Percentiles rank a stretch among this genome's conserved stretches.
Conservation (phyloP, 768 basidiomycete genomes). For the Fomitopsis serialis region DNA sequence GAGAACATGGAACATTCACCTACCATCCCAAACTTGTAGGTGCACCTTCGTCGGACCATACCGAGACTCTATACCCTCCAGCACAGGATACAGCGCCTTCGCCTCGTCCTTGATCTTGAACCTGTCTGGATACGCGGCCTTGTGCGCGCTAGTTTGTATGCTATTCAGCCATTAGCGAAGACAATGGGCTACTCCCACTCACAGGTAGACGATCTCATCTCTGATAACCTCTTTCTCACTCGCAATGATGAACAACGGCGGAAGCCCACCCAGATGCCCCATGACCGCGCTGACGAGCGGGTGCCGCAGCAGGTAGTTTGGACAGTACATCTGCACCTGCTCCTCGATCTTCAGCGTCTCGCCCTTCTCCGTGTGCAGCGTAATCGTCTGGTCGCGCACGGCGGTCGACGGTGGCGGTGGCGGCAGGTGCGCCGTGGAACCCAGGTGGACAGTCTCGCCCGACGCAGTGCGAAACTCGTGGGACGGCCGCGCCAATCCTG, state of each 20-base stretch:
- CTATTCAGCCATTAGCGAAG: too few relatives aligned
- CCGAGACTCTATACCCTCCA: conserved; percentile 49
- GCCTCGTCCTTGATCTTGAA: conserved; percentile 47
- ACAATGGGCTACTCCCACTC: conserved; percentile 24
- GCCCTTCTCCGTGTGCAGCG: conserved; percentile 40
- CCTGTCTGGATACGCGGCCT: conserved; percentile 77
- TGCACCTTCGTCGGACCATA: conserved; percentile 75
- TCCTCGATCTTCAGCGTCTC: conserved; percentile 49
- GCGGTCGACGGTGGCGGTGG: conserved; percentile 29
- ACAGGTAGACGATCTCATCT: conserved; percentile 90
- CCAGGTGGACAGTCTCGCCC: conserved; percentile 38
- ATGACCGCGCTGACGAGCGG: conserved; percentile 81
- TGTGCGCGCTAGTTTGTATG: conserved; percentile 86
- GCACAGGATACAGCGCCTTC: conserved; percentile 48
- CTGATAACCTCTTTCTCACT: conserved; percentile 89
- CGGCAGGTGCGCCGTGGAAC: conserved; percentile 38
- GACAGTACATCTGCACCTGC: conserved; percentile 85
- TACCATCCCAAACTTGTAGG: conserved; percentile 89
- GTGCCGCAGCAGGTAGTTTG: conserved; percentile 70
- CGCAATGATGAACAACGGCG: conserved; percentile 79
- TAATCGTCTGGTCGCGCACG: conserved; percentile 38
- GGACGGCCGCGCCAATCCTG: background rate
- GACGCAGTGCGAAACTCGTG: conserved; percentile 17
- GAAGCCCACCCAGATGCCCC: conserved; percentile 85
- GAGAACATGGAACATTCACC: conserved; percentile 18